These are phyloP conservation scores for Rubroshorea leprosula DNA, from an alignment of 345 rosid genomes.

Conservation along the genomic window DNA sequence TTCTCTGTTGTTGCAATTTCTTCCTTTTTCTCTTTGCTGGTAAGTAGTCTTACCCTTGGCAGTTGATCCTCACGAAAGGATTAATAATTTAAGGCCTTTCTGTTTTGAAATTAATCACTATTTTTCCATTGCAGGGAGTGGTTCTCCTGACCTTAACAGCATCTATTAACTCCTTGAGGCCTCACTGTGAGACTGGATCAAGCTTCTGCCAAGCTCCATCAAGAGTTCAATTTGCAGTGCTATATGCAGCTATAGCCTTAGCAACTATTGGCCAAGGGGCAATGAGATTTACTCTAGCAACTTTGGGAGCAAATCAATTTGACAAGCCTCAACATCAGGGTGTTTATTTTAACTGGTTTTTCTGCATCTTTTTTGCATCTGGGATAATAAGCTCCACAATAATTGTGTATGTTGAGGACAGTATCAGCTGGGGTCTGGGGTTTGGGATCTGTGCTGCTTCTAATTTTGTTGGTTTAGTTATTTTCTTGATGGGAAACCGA, in stretches of 20 bases:
- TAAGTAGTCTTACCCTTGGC: neutral
- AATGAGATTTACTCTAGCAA: constrained; percentile 19
- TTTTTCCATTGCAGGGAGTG: constrained; percentile 11
- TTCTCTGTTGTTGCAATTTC: constrained; percentile 18
- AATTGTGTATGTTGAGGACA: constrained; percentile 21
- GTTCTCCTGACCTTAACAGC: constrained; percentile 15
- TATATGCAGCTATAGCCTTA: constrained; percentile 10
- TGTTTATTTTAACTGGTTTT: constrained; percentile 25
- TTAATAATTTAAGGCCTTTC: too few species aligned
- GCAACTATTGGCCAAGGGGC: constrained; percentile 18
- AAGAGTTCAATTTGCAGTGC: constrained; percentile 14
- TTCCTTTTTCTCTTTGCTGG: constrained; percentile 20
- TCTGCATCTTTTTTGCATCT: constrained; percentile 5
- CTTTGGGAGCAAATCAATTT: constrained; percentile 25
- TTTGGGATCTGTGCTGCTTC: constrained; percentile 19
- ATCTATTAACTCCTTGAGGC: constrained; percentile 7
- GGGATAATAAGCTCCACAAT: constrained; percentile 4
- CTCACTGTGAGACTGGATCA: constrained; percentile 12
- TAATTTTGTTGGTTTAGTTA: constrained; percentile 9
- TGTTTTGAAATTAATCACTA: neutral
- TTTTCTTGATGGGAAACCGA: constrained; percentile 13
- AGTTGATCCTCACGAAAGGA: neutral
- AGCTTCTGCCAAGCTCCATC: constrained; percentile 11
- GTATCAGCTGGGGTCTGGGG: constrained; percentile 26
- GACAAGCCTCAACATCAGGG: constrained; percentile 13